A percentile compares a stretch with the other conserved stretches of the same genome.
Evolutionary conservation across 2,329 filamentous ascomycete species (phyloP).

Genomic region (Chaetomium strumarium): DNA sequence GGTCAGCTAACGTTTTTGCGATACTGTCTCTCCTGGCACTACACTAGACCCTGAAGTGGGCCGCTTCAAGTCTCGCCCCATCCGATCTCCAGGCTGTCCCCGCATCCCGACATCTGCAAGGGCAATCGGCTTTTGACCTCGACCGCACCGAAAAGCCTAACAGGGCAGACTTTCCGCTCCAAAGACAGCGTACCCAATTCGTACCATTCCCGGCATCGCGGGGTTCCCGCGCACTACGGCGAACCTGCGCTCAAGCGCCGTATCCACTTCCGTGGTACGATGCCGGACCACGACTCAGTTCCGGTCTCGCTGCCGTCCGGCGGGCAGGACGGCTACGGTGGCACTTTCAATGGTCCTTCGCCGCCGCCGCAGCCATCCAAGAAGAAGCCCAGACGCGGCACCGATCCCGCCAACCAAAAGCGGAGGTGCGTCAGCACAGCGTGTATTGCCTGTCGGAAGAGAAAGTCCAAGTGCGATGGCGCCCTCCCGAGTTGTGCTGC

Average conservation of each 20-base stretch:
- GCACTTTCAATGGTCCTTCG: neutral
- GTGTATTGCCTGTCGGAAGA: slow-evolving; percentile 70
- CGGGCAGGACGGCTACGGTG: slow-evolving; percentile 8
- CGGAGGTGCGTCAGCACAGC: slow-evolving; percentile 78
- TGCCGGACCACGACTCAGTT: slow-evolving; percentile 13
- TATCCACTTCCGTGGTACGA: slow-evolving; percentile 3
- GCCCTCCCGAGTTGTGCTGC: slow-evolving; percentile 87
- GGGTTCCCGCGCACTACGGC: slow-evolving; percentile 1
- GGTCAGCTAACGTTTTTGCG: neutral
- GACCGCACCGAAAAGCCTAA: neutral
- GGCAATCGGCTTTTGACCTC: neutral
- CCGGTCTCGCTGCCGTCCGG: slow-evolving; percentile 6
- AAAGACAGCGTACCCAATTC: neutral
- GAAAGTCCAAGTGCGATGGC: slow-evolving; percentile 88
- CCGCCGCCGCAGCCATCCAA: slow-evolving; percentile 26
- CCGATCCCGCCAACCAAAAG: slow-evolving; percentile 50
- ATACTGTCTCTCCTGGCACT: slow-evolving; percentile 3
- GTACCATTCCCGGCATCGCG: slow-evolving; percentile 5
- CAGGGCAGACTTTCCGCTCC: neutral
- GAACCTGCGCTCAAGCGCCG: neutral
- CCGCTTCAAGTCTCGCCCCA: neutral
- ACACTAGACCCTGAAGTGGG: slow-evolving; percentile 1
- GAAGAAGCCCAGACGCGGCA: slow-evolving; percentile 47
- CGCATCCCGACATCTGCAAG: slow-evolving; percentile 1
- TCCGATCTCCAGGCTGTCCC: neutral